These are phyloP conservation scores for Microbotryum silenes-acaulis DNA, from an alignment of 1,284 basidiomycete species.

Conservation along the genomic window DNA sequence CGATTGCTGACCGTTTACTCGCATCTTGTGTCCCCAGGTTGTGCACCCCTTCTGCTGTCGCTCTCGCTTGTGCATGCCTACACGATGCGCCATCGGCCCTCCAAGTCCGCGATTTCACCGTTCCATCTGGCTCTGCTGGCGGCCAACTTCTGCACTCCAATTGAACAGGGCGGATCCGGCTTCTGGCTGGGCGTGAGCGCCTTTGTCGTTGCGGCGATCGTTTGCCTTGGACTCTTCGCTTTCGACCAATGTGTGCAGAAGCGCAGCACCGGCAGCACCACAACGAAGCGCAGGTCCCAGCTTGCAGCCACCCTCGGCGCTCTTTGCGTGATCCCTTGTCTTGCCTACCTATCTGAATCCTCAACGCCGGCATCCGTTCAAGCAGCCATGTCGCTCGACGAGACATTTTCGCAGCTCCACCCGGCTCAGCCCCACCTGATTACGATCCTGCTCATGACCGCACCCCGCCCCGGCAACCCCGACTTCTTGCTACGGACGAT, in stretches of 20 bases:
- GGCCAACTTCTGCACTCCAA: constrained; percentile 10
- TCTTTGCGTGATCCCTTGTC: constrained; percentile 1
- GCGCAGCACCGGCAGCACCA: not conserved
- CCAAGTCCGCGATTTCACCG: not conserved
- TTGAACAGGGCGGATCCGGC: constrained; percentile 11
- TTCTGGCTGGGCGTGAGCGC: constrained; percentile 12
- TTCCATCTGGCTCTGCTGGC: constrained; percentile 3
- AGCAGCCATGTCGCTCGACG: not conserved
- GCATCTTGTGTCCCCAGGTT: not conserved
- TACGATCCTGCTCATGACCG: constrained; percentile 27
- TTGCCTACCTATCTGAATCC: not conserved
- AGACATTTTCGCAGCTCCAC: constrained; percentile 15
- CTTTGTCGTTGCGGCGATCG: constrained; percentile 1
- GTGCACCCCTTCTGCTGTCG: constrained; percentile 10
- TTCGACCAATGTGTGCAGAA: not conserved
- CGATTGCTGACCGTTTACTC: not conserved
- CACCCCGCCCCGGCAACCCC: constrained; percentile 24
- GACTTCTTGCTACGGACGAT: constrained; percentile 21
- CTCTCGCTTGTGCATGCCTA: constrained; percentile 3
- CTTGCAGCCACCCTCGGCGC: not conserved
- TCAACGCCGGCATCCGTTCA: too few species aligned
- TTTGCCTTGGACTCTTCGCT: not conserved
- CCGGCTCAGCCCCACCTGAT: constrained; percentile 7
- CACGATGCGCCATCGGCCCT: not conserved
- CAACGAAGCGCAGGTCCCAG: not conserved